Base-by-base conservation (phyloP, 108 stramenopile genomes). In the Cyclotella choctawhatcheeana region DNA sequence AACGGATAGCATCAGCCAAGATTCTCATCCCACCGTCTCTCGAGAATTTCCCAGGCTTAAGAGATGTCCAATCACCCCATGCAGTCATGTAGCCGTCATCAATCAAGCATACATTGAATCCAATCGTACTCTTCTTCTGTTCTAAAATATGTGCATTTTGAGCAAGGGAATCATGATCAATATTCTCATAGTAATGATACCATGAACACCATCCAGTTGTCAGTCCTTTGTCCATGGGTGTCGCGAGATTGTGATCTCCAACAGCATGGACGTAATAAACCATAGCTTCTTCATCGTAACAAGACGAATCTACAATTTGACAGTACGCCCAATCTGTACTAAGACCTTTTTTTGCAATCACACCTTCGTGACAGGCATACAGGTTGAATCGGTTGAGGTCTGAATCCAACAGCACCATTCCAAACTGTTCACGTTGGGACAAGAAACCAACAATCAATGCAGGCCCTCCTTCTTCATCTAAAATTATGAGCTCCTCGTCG, bases 71-170 rank as follows among this genome's bases (percentile, higher is more conserved):
- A 71, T 96, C 97, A 30, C 97, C 97, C 97, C 97, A 97, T 8
- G 94, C 86, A 48, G 86, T 93, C 93, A 96, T 96, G 73, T 97
- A 97, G 5, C 97, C 97, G 75, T 97, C 95, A 70, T 97, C 97
- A 26, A 97, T 90, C 0, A 96, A 82, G 25, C 87, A 87, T 10
- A 93, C 85, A 69, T 95, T 91, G 48, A 90, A 90, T 1, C 89
- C 88, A 32, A 93, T 81, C 20, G 68, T 71, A 17, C 50, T 82
- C 53, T 86, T 71, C 34, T 91, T 67, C 5, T 75, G 79, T 17
- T 84, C 71, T 54, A 97, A 69, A 31, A 77, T 82, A 17, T 67
- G 63, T 71, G 93, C 90, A 79, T 97, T 97, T 32, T 78, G 69
- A 17, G 84, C 52, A 40, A 97, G 61, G n/a, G 74, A 85, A 26